Evolutionary conservation across 192 early-diverging fungal genomes (phyloP), one percentile per base, ranked within the genome.

Genomic region (Fimicolochytrium jonesii): DNA sequence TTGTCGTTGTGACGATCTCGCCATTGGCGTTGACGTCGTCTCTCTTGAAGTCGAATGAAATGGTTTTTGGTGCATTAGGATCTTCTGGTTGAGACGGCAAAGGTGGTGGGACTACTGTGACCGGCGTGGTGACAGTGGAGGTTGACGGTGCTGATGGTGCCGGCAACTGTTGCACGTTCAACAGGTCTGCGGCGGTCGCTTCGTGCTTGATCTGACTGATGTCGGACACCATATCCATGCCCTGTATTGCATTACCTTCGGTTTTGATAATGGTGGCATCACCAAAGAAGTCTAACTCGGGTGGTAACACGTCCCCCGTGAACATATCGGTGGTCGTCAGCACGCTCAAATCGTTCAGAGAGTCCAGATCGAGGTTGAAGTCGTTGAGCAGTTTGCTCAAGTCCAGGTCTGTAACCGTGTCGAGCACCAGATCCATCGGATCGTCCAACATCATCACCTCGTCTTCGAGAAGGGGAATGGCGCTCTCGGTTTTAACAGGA

Each of bases 41-140:
- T 46, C 73, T 75, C 39, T 76, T 76, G 61, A 77, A 66, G 39
- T 77, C 76, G 41, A 74, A 75, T 9, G 69, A 67, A 33, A 77
- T 59, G 3, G 64, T 49, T 23, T 67, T 61, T 51, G 66, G 66
- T 4, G 42, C 55, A n/a, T n/a, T n/a, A n/a, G n/a, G n/a, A n/a
- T n/a, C n/a, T n/a, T n/a, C n/a, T n/a, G n/a, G n/a, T n/a, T n/a
- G n/a, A n/a, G n/a, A n/a, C n/a, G n/a, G n/a, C n/a, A n/a, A n/a
- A n/a, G n/a, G n/a, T n/a, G n/a, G n/a, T n/a, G n/a, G n/a, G n/a
- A n/a, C n/a, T n/a, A n/a, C n/a, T n/a, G n/a, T n/a, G n/a, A n/a
- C n/a, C n/a, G n/a, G n/a, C n/a, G n/a, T n/a, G n/a, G n/a, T n/a
- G n/a, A n/a, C n/a, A n/a, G n/a, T n/a, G n/a, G n/a, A n/a, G n/a